Percentiles rank a stretch among this genome's conserved stretches.
These are phyloP conservation scores for Emericellopsis cladophorae DNA, from an alignment of 2,329 filamentous ascomycete species.

Conservation along the genomic window DNA sequence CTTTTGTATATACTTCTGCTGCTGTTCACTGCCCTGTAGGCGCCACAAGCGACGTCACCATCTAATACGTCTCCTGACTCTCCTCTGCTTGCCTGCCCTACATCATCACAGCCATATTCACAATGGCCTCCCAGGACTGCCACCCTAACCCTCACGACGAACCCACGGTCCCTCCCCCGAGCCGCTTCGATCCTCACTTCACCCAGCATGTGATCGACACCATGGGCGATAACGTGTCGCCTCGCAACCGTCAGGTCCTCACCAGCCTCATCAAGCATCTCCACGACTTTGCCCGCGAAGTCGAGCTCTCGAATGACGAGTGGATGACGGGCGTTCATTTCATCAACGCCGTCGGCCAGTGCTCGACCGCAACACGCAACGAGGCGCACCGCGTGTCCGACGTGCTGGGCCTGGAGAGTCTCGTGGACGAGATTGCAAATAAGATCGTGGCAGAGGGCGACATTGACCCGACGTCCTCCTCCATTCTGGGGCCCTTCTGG, in stretches of 20 bases:
- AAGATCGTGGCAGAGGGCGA: conserved; percentile 38
- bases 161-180: conserved; percentile 11
- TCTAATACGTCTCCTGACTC: no score
- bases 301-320: conserved; percentile 65
- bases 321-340: conserved; percentile 67
- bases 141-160: conserved; percentile 11
- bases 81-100: neutral
- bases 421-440: conserved; percentile 24
- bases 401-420: conserved; percentile 59
- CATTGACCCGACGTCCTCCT: conserved; percentile 56
- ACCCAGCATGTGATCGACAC: conserved; percentile 61
- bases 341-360: conserved; percentile 62
- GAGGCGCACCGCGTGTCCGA: conserved; percentile 64
- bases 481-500: conserved; percentile 72
- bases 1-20: neutral
- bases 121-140: conserved; percentile 1
- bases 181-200: conserved; percentile 62
- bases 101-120: neutral
- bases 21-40: no score
- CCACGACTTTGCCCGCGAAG: conserved; percentile 67
- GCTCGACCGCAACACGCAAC: conserved; percentile 55
- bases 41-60: no score
- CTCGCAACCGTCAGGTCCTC: conserved; percentile 52
- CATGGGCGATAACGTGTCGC: conserved; percentile 57
- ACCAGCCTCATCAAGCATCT: conserved; percentile 55